A percentile compares a stretch with the other conserved stretches of the same genome.
Conservation (phyloP, 179 eudicot species). For the Actinidia chinensis region DNA sequence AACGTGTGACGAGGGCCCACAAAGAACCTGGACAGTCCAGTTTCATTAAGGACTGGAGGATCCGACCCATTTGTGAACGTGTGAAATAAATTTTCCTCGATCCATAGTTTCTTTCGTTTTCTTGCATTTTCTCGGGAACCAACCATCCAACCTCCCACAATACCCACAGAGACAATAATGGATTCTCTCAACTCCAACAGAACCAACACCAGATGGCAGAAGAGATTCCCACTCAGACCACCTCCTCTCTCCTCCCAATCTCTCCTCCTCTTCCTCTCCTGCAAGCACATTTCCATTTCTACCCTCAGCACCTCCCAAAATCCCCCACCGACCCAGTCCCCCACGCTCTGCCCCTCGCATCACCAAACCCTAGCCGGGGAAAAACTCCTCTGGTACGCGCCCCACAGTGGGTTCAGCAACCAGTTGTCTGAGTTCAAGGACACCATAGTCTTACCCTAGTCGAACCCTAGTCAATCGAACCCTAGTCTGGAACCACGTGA, state of each 20-base stretch:
- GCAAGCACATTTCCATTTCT: constrained; percentile 34
- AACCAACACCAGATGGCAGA: constrained; percentile 33
- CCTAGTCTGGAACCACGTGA: constrained; percentile 75
- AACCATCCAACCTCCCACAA: too few relatives aligned
- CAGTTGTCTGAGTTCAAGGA: constrained; percentile 82
- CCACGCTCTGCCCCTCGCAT: constrained; percentile 19
- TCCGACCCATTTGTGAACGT: too few relatives aligned
- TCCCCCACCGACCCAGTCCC: constrained; percentile 13
- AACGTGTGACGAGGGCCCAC: too few relatives aligned
- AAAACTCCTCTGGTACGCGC: constrained; percentile 75
- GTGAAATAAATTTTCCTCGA: too few relatives aligned
- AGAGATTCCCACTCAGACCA: constrained; percentile 30
- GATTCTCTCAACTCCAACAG: constrained; percentile 12
- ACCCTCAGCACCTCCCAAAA: constrained; percentile 21
- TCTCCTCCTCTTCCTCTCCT: constrained; percentile 39
- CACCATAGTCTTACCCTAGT: constrained; percentile 63
- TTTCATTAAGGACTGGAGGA: too few relatives aligned
- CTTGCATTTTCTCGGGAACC: too few relatives aligned
- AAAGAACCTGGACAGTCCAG: too few relatives aligned
- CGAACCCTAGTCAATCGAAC: constrained; percentile 79
- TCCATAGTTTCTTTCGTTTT: background rate
- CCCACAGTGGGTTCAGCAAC: constrained; percentile 98
- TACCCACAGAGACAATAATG: background rate
- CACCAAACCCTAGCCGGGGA: constrained; percentile 20
- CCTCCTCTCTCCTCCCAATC: constrained; percentile 23